phyloP scores from a whole-genome alignment of 768 basidiomycete species.

The Xerocomellus amylosporus region DNA sequence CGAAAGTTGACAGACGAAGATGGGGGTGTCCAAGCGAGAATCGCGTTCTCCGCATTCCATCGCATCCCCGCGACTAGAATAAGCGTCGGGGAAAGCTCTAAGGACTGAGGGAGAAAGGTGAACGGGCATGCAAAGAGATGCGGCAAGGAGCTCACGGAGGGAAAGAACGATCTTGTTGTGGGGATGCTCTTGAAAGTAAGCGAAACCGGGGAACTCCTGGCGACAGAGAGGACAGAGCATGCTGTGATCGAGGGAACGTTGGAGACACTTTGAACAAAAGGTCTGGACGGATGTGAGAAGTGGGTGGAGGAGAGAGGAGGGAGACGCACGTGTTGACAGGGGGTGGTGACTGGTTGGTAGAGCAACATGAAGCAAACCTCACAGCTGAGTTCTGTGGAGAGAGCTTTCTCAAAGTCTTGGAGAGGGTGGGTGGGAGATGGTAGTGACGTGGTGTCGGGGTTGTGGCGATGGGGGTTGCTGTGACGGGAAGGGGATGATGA shows the following conservation, averaged over 20 bases:
- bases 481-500: constrained; percentile 18
- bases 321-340: constrained; percentile 85
- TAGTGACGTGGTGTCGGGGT: constrained; percentile 31
- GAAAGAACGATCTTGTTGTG: constrained; percentile 68
- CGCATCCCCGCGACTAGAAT: constrained; percentile 60
- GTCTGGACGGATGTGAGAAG: constrained; percentile 49
- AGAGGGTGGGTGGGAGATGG: constrained; percentile 24
- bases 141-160: constrained; percentile 49
- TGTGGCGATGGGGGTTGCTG: constrained; percentile 26
- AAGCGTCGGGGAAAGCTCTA: constrained; percentile 62
- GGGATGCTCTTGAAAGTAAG: constrained; percentile 80
- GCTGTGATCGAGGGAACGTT: constrained; percentile 87
- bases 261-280: constrained; percentile 86
- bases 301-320: constrained; percentile 2
- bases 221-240: constrained; percentile 84
- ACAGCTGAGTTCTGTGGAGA: constrained; percentile 72
- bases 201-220: constrained; percentile 65
- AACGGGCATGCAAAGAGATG: constrained; percentile 8
- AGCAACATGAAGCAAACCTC: constrained; percentile 88
- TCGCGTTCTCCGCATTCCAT: constrained; percentile 77
- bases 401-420: constrained; percentile 54
- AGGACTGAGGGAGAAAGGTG: constrained; percentile 45
- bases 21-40: constrained; percentile 79
- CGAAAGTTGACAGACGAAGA: constrained; percentile 85
- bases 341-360: constrained; percentile 85